These are phyloP conservation scores for Rosa persica DNA, from an alignment of 306 rosid genomes.

Conservation along the genomic window DNA sequence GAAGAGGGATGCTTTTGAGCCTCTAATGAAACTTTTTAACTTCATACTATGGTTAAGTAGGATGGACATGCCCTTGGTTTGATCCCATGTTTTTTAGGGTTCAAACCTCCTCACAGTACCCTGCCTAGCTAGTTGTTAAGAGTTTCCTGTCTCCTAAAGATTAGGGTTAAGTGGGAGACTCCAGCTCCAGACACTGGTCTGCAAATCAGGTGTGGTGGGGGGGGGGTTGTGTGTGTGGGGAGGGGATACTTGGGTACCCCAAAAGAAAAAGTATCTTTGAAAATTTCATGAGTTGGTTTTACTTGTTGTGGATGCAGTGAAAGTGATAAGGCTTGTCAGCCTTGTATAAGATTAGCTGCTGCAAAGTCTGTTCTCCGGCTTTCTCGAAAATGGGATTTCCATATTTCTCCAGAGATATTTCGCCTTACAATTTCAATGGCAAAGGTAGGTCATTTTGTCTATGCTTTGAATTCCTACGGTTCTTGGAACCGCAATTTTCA, in stretches of 20 bases:
- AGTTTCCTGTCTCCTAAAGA: neutral
- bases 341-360: conserved; percentile 69
- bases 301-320: conserved; percentile 47
- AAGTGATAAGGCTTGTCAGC: conserved; percentile 47
- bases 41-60: neutral
- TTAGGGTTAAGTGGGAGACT: neutral
- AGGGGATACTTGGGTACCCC: neutral
- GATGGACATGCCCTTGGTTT: neutral
- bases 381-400: conserved; percentile 82
- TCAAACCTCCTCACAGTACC: neutral
- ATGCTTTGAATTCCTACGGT: neutral
- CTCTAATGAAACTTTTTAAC: neutral
- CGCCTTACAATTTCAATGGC: conserved; percentile 51
- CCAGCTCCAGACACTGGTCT: neutral
- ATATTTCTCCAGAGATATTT: conserved; percentile 70
- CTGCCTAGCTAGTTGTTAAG: neutral
- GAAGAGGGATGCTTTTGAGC: neutral
- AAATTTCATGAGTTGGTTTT: conserved; percentile 6
- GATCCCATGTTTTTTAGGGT: neutral
- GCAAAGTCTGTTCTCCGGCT: conserved; percentile 81
- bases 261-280: neutral
- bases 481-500: neutral
- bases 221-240: too few relatives aligned
- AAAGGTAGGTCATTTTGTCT: conserved; percentile 50
- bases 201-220: neutral